A percentile compares a stretch with the other conserved stretches of the same genome.
These are phyloP conservation scores for Golubevia sp. DNA, from an alignment of 1,284 basidiomycete species.

Conservation along the genomic window DNA sequence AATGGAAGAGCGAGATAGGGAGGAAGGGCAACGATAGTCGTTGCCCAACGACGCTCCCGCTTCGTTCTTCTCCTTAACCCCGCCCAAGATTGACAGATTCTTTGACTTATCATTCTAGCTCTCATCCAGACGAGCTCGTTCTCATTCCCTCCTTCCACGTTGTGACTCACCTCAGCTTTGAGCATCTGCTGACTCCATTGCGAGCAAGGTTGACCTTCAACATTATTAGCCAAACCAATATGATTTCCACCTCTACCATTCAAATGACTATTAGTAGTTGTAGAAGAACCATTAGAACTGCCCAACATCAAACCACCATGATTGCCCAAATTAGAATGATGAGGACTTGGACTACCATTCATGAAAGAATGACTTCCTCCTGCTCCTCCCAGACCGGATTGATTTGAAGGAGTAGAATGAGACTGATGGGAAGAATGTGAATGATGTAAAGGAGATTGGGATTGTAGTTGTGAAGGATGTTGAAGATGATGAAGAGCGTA, in stretches of 20 bases:
- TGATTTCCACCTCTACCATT: no score
- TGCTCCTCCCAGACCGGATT: no score
- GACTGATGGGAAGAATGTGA: conserved; percentile 18
- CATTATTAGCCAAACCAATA: conserved; percentile 19
- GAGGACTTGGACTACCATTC: no score
- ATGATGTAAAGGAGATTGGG: conserved; percentile 22
- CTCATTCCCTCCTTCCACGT: background rate
- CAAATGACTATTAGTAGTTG: background rate
- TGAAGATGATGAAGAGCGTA: conserved; percentile 17
- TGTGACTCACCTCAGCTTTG: conserved; percentile 45
- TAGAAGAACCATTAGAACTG: no score
- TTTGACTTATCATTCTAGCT: no score
- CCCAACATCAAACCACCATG: no score
- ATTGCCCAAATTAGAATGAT: no score
- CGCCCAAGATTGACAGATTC: no score
- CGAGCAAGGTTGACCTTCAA: conserved; percentile 24
- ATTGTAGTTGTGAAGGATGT: conserved; percentile 31
- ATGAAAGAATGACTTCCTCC: no score
- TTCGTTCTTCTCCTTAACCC: no score
- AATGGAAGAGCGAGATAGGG: background rate
- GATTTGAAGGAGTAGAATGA: conserved; percentile 13
- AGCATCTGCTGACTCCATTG: conserved; percentile 58
- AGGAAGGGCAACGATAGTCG: background rate
- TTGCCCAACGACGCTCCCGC: no score
- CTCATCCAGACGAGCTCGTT: no score